These are phyloP conservation scores for Nannizzia gypsea DNA, from an alignment of 2,329 filamentous ascomycete species.

Conservation along the genomic window DNA sequence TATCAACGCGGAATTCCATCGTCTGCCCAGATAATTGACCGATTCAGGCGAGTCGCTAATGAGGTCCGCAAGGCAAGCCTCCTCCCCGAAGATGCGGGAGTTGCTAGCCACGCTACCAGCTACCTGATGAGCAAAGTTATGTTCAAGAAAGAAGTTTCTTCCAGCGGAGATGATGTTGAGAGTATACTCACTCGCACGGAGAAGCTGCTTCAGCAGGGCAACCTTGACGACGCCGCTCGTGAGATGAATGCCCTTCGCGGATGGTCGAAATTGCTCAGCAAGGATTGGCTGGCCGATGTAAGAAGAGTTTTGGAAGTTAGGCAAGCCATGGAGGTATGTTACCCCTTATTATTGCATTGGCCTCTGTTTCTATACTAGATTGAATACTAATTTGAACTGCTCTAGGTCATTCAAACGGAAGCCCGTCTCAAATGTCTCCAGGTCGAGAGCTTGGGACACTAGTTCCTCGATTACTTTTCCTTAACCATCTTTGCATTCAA, in stretches of 20 bases:
- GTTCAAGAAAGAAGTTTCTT: slow-evolving; percentile 85
- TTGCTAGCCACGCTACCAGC: slow-evolving; percentile 86
- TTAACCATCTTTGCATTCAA: slow-evolving; percentile 25
- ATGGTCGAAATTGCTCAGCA: slow-evolving; percentile 90
- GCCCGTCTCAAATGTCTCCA: slow-evolving; percentile 78
- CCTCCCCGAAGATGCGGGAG: slow-evolving; percentile 83
- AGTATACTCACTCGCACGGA: slow-evolving; percentile 84
- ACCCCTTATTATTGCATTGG: background rate
- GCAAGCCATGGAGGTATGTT: slow-evolving; percentile 79
- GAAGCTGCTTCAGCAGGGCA: slow-evolving; percentile 80
- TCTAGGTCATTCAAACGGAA: slow-evolving; percentile 75
- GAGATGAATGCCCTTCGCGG: slow-evolving; percentile 90
- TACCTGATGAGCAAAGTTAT: slow-evolving; percentile 83
- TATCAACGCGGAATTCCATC: slow-evolving; percentile 88
- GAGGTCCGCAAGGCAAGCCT: slow-evolving; percentile 93
- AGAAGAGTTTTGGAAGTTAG: slow-evolving; percentile 87
- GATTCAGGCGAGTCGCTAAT: slow-evolving; percentile 81
- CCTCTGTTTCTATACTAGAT: slow-evolving; percentile 2
- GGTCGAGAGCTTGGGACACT: slow-evolving; percentile 47
- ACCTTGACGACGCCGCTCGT: slow-evolving; percentile 78
- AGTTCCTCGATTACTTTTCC: background rate
- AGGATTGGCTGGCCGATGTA: slow-evolving; percentile 86
- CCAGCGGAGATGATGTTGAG: slow-evolving; percentile 80
- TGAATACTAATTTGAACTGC: background rate
- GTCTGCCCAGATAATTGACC: slow-evolving; percentile 75